phyloP scores from a whole-genome alignment of 2,329 filamentous ascomycete genomes.

The Botrytis tulipae region DNA sequence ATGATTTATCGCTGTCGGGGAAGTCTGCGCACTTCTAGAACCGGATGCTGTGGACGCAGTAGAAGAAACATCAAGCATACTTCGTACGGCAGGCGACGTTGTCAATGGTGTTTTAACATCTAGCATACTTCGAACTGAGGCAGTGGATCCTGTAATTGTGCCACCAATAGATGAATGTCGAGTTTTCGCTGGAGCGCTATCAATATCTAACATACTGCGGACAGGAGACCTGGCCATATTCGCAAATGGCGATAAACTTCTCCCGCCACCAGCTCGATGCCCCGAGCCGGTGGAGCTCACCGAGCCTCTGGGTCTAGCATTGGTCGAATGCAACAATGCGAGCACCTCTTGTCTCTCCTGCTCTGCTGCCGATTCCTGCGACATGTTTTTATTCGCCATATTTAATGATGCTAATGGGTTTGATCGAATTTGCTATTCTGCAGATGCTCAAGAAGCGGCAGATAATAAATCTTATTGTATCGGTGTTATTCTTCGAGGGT shows the following conservation, averaged over 20 bases:
- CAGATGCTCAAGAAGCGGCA: conserved; percentile 7
- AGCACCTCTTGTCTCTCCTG: conserved; percentile 75
- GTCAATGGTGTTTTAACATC: conserved; percentile 45
- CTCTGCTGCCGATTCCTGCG: conserved; percentile 72
- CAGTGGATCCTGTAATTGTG: conserved; percentile 15
- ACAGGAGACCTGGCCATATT: conserved; percentile 59
- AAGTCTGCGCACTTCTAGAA: conserved; percentile 48
- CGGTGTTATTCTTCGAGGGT: not conserved
- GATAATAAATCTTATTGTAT: not conserved
- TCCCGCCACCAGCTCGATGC: conserved; percentile 28
- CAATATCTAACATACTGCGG: conserved; percentile 54
- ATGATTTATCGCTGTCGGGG: conserved; percentile 45
- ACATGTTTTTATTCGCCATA: conserved; percentile 54
- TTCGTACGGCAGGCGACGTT: conserved; percentile 51
- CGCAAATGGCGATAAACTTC: conserved; percentile 54
- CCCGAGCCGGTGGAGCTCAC: conserved; percentile 37
- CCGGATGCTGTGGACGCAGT: conserved; percentile 37
- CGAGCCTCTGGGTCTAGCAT: conserved; percentile 30
- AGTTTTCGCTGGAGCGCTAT: conserved; percentile 26
- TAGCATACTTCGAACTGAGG: conserved; percentile 63
- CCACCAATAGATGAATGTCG: conserved; percentile 22
- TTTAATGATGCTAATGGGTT: not conserved
- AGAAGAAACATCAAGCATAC: conserved; percentile 59
- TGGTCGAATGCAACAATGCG: conserved; percentile 57
- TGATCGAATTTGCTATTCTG: conserved; percentile 8